phyloP scores from a whole-genome alignment of 129 eudicot species.

The Flaveria trinervia region DNA sequence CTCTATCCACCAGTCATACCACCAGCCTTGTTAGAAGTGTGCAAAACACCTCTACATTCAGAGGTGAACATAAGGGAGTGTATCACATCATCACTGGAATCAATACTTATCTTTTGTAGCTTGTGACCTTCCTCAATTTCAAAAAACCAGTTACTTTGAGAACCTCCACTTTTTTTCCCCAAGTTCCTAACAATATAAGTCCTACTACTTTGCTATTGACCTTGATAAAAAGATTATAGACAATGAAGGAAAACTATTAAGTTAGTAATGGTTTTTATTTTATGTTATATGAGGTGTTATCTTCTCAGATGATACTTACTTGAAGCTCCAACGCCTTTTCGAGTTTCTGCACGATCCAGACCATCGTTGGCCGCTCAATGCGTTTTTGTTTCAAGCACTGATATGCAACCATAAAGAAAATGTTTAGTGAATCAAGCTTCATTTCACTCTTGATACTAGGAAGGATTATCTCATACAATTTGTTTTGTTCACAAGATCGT shows the following conservation, averaged over 20 bases:
- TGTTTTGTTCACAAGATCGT: too few relatives aligned
- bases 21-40: neutral
- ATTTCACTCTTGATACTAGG: too few relatives aligned
- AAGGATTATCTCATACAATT: too few relatives aligned
- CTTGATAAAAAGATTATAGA: neutral
- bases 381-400: too few relatives aligned
- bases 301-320: too few relatives aligned
- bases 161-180: neutral
- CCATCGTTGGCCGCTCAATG: too few relatives aligned
- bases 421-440: too few relatives aligned
- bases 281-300: neutral
- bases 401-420: too few relatives aligned
- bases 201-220: neutral
- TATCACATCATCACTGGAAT: neutral
- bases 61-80: slow-evolving; percentile 19
- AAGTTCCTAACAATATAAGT: neutral
- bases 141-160: neutral
- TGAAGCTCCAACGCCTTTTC: too few relatives aligned
- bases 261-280: neutral
- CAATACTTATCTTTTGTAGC: neutral
- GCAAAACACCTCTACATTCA: slow-evolving; percentile 3
- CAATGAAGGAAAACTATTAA: too few relatives aligned
- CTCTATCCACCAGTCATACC: neutral
- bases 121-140: neutral
- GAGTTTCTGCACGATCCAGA: too few relatives aligned